Base-by-base conservation (phyloP, 140 eudicot species). In the Erigeron philadelphicus region DNA sequence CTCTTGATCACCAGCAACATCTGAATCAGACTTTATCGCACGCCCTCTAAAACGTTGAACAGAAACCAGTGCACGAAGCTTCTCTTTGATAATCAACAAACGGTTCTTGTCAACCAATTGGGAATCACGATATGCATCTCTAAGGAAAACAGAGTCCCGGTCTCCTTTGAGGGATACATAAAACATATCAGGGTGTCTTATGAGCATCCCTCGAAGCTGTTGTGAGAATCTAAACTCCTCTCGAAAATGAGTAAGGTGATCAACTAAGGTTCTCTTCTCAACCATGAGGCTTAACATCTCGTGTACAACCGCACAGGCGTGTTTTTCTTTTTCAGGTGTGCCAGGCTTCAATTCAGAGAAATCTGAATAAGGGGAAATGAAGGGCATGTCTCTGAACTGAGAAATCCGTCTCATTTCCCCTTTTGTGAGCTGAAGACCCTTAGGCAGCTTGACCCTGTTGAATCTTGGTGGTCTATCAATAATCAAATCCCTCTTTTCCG, bases 121-220 rank as follows among this genome's bases (percentile, higher is more conserved):
- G 11, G 97, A 89, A 78, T 90, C 97, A 47, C 84, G 87, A 72
- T 94, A 94, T 0, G 97, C 97, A 47, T 94, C 97, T 15, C 99
- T 83, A 18, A 94, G 95, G 61, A 94, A 94, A 66, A 94, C 97
- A 12, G 99, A 94, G 75, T 94, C 99, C 54, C 99, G 81, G 15
- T 85, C 97, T 68, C 99, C 99, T 80, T 94, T 94, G 15, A 94
- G 80, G 0, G 99, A 94, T 0, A 94, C 88, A 55, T 94, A 94
- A 56, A 94, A 94, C 99, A 94, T 87, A 79, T 94, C 99, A 23
- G 99, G 99, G 81, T 94, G 99, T 83, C 99, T 85, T 68, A 94
- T 80, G 83, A 94, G 79, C 99, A 94, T 89, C 74, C 97, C 97
- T 35, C 99, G 79, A 60, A 94, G 83, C 79, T 89, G 97, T 52